Conservation (phyloP, 805 yeast genomes). For the Metschnikowia reukaufii region DNA sequence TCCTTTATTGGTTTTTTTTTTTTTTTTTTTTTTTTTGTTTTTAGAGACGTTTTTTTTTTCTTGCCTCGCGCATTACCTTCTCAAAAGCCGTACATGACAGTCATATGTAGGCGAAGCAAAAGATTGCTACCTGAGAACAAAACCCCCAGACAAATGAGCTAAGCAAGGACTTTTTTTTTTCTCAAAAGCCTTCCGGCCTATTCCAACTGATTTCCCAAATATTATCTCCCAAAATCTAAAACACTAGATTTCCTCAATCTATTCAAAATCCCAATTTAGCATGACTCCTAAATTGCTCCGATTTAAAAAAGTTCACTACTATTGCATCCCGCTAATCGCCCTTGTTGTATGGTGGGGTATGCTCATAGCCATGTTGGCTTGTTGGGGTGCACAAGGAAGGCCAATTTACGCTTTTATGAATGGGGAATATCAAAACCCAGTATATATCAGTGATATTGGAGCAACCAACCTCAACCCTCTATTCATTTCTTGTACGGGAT, state of each 20-base stretch:
- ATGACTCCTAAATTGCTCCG: constrained; percentile 18
- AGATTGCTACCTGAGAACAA: constrained; percentile 1
- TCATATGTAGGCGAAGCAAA: constrained; percentile 4
- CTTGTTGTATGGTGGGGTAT: constrained; percentile 85
- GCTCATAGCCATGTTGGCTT: constrained; percentile 73
- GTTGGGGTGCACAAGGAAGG: constrained; percentile 81
- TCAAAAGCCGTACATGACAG: not conserved
- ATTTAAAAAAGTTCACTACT: constrained; percentile 48
- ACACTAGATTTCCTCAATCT: not conserved
- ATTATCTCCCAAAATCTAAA: not conserved
- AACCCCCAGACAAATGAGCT: not conserved
- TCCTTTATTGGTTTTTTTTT: not conserved
- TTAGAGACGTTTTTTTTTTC: not conserved
- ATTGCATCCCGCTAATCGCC: constrained; percentile 65
- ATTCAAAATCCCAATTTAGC: not conserved
- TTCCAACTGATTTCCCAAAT: not conserved
- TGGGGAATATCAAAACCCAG: constrained; percentile 42
- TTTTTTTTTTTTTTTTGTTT: not conserved
- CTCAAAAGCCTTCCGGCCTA: not conserved
- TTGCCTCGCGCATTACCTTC: not conserved
- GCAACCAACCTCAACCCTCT: constrained; percentile 85
- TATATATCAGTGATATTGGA: constrained; percentile 83
- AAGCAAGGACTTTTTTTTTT: not conserved
- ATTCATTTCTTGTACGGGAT: constrained; percentile 74
- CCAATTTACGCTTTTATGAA: constrained; percentile 65